These are phyloP conservation scores for Chamaecrista fasciculata DNA, from an alignment of 306 rosid species.

Conservation along the genomic window DNA sequence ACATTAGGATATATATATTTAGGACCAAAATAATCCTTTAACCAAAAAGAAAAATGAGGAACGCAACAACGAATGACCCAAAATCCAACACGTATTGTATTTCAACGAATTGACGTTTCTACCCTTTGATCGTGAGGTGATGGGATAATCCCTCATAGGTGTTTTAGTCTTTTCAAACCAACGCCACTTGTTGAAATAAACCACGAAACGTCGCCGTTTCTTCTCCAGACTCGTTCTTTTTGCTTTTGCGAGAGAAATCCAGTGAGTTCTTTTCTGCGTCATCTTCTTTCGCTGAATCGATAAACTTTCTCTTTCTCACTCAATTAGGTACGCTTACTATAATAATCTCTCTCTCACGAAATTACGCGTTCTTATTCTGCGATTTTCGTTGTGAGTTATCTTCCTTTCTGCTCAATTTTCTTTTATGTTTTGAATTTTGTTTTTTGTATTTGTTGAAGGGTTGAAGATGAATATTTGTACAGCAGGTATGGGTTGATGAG, in stretches of 20 bases:
- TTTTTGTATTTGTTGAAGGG: conserved; percentile 5
- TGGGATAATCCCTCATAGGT: background rate
- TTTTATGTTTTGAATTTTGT: background rate
- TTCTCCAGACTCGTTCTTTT: background rate
- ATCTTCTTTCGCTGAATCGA: background rate
- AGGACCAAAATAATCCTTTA: too few relatives aligned
- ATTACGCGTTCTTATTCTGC: background rate
- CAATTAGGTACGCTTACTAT: background rate
- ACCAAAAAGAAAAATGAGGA: too few relatives aligned
- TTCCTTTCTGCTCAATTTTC: background rate
- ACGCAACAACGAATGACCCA: background rate
- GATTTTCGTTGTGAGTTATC: background rate
- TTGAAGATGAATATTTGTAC: conserved; percentile 23
- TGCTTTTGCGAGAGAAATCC: background rate
- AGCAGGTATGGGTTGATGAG: conserved; percentile 18
- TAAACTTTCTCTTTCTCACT: background rate
- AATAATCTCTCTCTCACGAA: background rate
- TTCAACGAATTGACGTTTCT: background rate
- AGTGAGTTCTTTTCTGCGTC: background rate
- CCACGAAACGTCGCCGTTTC: background rate
- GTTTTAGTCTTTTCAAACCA: background rate
- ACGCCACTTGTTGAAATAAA: background rate
- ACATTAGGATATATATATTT: too few relatives aligned
- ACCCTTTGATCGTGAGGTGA: background rate
- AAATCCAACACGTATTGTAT: background rate